phyloP scores from a whole-genome alignment of 345 rosid species.

The Acer campestre region DNA sequence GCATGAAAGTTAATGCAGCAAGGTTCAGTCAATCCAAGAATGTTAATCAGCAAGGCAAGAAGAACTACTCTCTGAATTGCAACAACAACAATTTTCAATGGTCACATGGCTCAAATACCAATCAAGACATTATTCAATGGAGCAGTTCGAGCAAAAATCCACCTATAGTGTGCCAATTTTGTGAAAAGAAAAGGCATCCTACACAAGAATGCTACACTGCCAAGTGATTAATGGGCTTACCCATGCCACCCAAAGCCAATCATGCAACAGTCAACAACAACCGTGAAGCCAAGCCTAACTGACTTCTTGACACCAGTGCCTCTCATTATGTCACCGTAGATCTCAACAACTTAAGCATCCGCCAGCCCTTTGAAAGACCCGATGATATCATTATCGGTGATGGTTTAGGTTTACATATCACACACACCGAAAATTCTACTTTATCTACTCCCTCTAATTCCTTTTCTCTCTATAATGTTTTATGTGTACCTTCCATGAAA shows the following conservation, averaged over 20 bases:
- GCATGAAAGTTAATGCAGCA: too few species aligned
- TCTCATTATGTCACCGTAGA: not conserved
- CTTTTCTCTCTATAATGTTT: not conserved
- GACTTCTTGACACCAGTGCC: not conserved
- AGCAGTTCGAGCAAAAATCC: too few species aligned
- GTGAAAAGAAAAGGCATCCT: too few species aligned
- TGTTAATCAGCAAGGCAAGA: not conserved
- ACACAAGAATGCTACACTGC: too few species aligned
- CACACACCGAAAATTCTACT: not conserved
- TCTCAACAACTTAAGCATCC: not conserved
- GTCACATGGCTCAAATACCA: too few species aligned
- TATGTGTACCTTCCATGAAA: not conserved
- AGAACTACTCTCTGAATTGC: not conserved
- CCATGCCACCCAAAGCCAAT: not conserved
- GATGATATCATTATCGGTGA: not conserved
- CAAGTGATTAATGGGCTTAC: not conserved
- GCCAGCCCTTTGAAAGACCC: not conserved
- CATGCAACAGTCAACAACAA: not conserved
- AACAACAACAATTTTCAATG: too few species aligned
- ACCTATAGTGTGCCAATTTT: too few species aligned
- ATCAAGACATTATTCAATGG: too few species aligned
- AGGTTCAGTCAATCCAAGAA: too few species aligned
- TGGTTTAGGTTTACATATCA: not conserved
- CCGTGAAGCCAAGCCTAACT: too few species aligned
- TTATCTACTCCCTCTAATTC: not conserved